These are phyloP conservation scores for Cladobotryum protrusum DNA, from an alignment of 2,329 filamentous ascomycete genomes.

Conservation along the genomic window DNA sequence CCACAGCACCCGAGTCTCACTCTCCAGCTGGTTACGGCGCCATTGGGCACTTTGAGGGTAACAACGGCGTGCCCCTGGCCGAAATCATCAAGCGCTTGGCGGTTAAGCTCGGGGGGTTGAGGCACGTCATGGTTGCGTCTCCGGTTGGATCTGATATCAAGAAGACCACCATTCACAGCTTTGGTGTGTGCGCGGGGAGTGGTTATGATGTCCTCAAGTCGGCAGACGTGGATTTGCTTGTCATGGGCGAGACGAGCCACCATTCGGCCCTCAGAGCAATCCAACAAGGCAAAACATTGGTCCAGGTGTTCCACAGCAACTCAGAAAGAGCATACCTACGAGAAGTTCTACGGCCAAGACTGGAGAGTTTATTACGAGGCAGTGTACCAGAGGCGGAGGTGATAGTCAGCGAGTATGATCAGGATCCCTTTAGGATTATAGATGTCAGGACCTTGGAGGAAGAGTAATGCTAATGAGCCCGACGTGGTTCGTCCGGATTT, in stretches of 20 bases:
- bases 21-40: conserved; percentile 49
- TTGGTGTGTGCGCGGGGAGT: conserved; percentile 86
- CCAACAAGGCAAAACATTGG: conserved; percentile 74
- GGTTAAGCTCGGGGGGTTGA: conserved; percentile 59
- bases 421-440: conserved; percentile 82
- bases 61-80: conserved; percentile 29
- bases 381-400: conserved; percentile 52
- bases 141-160: conserved; percentile 42
- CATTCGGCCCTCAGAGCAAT: conserved; percentile 84
- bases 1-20: conserved; percentile 36
- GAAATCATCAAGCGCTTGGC: conserved; percentile 51
- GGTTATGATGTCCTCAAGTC: conserved; percentile 70
- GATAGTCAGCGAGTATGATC: conserved; percentile 69
- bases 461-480: conserved; percentile 5
- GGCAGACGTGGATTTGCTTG: conserved; percentile 68
- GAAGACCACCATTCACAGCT: conserved; percentile 49
- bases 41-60: conserved; percentile 35
- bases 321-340: conserved; percentile 80
- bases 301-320: conserved; percentile 88
- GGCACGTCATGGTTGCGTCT: conserved; percentile 43
- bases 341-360: conserved; percentile 59
- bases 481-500: not conserved
- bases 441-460: conserved; percentile 36
- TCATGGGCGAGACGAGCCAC: conserved; percentile 91
- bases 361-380: conserved; percentile 52